phyloP scores from a whole-genome alignment of 192 early-diverging fungal species.

The Coemansia sp. region DNA sequence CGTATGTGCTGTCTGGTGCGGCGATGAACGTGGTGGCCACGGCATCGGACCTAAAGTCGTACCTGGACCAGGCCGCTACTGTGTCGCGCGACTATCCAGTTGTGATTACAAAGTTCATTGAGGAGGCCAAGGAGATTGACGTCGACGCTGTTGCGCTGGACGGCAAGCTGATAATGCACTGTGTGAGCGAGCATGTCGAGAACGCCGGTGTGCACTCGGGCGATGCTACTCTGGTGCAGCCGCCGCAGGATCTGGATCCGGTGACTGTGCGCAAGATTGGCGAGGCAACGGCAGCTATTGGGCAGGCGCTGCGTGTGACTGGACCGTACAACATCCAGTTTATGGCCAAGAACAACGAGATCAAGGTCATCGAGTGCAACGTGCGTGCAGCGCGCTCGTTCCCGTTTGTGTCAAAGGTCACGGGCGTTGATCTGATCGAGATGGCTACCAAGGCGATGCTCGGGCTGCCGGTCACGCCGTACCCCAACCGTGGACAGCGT shows the following conservation, averaged over 20 bases:
- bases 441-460: slow-evolving; percentile 96
- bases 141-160: slow-evolving; percentile 96
- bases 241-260: slow-evolving; percentile 92
- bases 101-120: slow-evolving; percentile 98
- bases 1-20: slow-evolving; percentile 97
- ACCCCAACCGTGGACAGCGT: slow-evolving; percentile 73
- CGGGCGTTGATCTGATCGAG: slow-evolving; percentile 93
- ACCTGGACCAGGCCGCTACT: slow-evolving; percentile 84
- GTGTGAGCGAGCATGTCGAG: slow-evolving; percentile 97
- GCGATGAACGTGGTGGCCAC: slow-evolving; percentile 97
- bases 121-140: slow-evolving; percentile 98
- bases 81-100: slow-evolving; percentile 95
- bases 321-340: slow-evolving; percentile 99
- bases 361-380: slow-evolving; percentile 99
- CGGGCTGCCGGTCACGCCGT: slow-evolving; percentile 74
- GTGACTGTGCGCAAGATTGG: slow-evolving; percentile 94
- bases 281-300: slow-evolving; percentile 88
- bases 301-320: slow-evolving; percentile 90
- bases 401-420: slow-evolving; percentile 97
- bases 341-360: slow-evolving; percentile 98
- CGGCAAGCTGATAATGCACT: slow-evolving; percentile 92
- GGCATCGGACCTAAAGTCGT: slow-evolving; percentile 76
- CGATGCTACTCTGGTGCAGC: slow-evolving; percentile 93
- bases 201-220: slow-evolving; percentile 99
- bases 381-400: slow-evolving; percentile 94